phyloP scores from a whole-genome alignment of 805 yeast species.

The Monosporozyma solicola region DNA sequence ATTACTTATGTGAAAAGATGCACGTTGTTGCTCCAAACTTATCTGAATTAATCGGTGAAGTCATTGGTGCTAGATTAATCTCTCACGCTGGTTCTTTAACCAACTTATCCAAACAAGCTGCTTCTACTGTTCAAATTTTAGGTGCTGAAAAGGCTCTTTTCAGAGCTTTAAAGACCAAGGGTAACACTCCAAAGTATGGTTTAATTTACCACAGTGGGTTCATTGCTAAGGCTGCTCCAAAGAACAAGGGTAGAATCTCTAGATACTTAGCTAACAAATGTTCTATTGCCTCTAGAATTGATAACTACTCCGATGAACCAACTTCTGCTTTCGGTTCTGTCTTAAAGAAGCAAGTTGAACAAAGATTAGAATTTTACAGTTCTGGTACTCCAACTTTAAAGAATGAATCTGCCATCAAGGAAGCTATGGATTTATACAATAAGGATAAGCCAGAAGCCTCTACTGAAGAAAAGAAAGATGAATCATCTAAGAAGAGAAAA shows the following conservation, averaged over 20 bases:
- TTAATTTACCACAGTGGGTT: slow-evolving; percentile 90
- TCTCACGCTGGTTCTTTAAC: slow-evolving; percentile 98
- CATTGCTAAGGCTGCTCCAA: slow-evolving; percentile 87
- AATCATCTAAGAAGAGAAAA: slow-evolving; percentile 21
- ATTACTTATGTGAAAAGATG: slow-evolving; percentile 92
- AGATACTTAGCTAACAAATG: slow-evolving; percentile 98
- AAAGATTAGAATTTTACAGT: slow-evolving; percentile 90
- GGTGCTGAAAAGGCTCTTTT: slow-evolving; percentile 97
- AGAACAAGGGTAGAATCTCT: slow-evolving; percentile 98
- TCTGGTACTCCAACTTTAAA: slow-evolving; percentile 96
- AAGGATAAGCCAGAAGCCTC: slow-evolving; percentile 39
- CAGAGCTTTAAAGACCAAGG: slow-evolving; percentile 93
- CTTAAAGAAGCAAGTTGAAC: slow-evolving; percentile 94
- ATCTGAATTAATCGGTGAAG: slow-evolving; percentile 95
- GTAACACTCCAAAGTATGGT: slow-evolving; percentile 95
- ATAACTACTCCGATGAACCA: slow-evolving; percentile 93
- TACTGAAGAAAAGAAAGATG: slow-evolving; percentile 29
- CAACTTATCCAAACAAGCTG: slow-evolving; percentile 94
- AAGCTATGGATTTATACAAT: slow-evolving; percentile 65
- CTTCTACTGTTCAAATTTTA: slow-evolving; percentile 94
- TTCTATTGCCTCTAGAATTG: slow-evolving; percentile 97
- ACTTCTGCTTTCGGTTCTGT: slow-evolving; percentile 81
- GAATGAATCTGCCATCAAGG: slow-evolving; percentile 87
- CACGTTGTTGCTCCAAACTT: slow-evolving; percentile 95
- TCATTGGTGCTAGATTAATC: slow-evolving; percentile 95